Evolutionary conservation across 495 filamentous ascomycete genomes (phyloP), one percentile per base, ranked within the genome.

Genomic region (Oidiodendron maius): DNA sequence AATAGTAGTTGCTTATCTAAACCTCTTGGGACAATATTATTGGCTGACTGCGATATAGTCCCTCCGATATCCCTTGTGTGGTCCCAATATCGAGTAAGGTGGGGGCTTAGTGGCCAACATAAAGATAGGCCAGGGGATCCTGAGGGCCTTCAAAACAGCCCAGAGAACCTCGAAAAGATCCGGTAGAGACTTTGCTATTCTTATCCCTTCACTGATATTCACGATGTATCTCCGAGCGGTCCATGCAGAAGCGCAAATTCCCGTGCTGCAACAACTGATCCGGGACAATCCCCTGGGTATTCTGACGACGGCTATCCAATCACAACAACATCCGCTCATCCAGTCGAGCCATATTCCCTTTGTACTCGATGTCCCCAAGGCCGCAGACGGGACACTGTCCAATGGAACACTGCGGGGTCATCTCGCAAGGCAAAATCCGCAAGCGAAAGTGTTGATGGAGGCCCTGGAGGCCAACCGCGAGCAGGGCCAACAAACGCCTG

Each of bases 291-390:
- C 77, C 1, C 65, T 82, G 0, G 78, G 78, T 15, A 63, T 78
- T 17, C 47, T 82, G 8, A 80, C 70, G 2, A 80, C 77, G 0
- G 71, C 70, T 20, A 71, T 81, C 42, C 53, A 61, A 21, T 79
- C 74, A 15, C 35, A 63, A 0, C 18, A 48, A 0, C 63, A 69
- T 46, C 64, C 73, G 0, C 61, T 75, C 15, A 59, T 80, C 23
- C 78, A 78, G 54, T 66, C 61, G 28, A 78, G 68, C 44, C 76
- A 80, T 55, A 74, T 82, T 40, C 77, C 77, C 6, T 82, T 64
- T 30, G 56, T 80, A n/a, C 61, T 82, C 1, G 74, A 82, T 50
- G 55, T 71, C 20, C 40, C 28, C 11, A n/a, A n/a, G n/a, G n/a
- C n/a, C n/a, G n/a, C n/a, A n/a, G 46, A 41, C 21, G 21, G 11